A percentile compares a stretch with the other conserved stretches of the same genome.
Conservation (phyloP, 805 yeast species). For the Lipomyces anomalus region DNA sequence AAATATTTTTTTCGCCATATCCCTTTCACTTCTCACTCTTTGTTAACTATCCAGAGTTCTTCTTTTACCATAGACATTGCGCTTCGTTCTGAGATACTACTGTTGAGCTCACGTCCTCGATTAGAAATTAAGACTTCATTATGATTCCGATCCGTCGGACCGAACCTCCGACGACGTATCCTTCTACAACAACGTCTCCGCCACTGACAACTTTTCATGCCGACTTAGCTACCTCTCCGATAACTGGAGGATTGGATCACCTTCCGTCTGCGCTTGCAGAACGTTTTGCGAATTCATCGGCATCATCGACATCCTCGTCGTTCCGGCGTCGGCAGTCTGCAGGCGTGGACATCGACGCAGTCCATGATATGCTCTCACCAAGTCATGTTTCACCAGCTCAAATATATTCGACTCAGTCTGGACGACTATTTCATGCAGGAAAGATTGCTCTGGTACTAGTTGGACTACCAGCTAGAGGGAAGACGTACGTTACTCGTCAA, state of each 20-base stretch:
- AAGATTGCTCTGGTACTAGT: constrained; percentile 80
- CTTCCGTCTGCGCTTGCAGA: neutral
- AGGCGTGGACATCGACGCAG: constrained; percentile 46
- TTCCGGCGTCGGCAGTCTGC: constrained; percentile 10
- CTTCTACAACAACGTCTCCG: constrained; percentile 3
- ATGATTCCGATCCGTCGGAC: neutral
- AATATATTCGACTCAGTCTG: constrained; percentile 85
- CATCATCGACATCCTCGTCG: constrained; percentile 1
- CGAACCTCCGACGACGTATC: too few species aligned
- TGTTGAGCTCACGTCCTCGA: too few species aligned
- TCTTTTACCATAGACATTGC: too few species aligned
- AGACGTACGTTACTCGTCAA: constrained; percentile 57
- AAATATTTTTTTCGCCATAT: too few species aligned
- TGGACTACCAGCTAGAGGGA: constrained; percentile 94
- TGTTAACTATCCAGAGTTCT: too few species aligned
- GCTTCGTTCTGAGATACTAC: too few species aligned
- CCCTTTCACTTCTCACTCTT: too few species aligned
- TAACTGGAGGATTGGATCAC: constrained; percentile 14
- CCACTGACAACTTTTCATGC: constrained; percentile 22
- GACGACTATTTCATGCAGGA: constrained; percentile 92
- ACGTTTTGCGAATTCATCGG: neutral
- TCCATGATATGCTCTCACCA: constrained; percentile 57
- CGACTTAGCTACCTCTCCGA: constrained; percentile 23
- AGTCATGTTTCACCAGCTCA: constrained; percentile 84
- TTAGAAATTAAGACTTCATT: too few species aligned